phyloP scores from a whole-genome alignment of 2,329 filamentous ascomycete species.

The Pyrenophora graminea region DNA sequence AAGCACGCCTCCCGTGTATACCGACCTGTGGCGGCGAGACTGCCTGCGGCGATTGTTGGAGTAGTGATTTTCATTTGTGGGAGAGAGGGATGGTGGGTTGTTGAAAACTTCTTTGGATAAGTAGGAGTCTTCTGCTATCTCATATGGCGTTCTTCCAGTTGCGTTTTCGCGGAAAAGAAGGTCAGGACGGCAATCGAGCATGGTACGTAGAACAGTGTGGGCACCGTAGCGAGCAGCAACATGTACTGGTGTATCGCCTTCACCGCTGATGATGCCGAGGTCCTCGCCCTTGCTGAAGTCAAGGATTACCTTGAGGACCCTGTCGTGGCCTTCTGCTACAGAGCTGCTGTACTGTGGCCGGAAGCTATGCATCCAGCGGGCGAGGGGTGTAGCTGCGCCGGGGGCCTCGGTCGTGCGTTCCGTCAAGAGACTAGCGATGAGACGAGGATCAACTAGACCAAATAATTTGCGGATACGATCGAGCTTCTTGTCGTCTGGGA shows the following conservation, averaged over 20 bases:
- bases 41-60: background rate
- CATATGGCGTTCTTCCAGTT: constrained; percentile 72
- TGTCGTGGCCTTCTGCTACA: background rate
- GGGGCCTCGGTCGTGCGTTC: constrained; percentile 59
- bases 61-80: background rate
- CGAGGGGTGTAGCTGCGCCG: constrained; percentile 66
- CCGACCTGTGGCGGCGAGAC: too few relatives aligned
- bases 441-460: constrained; percentile 60
- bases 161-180: constrained; percentile 74
- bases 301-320: constrained; percentile 33
- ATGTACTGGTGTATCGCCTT: constrained; percentile 69
- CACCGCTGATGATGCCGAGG: constrained; percentile 63
- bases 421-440: constrained; percentile 62
- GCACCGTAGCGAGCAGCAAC: constrained; percentile 53
- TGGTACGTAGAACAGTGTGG: constrained; percentile 50
- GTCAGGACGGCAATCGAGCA: constrained; percentile 60
- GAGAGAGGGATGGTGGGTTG: constrained; percentile 17
- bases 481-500: constrained; percentile 40
- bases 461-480: constrained; percentile 51
- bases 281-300: constrained; percentile 52
- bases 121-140: constrained; percentile 65
- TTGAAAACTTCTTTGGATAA: constrained; percentile 44
- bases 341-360: background rate
- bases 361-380: constrained; percentile 40
- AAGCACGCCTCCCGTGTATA: background rate